phyloP scores from a whole-genome alignment of 305 asterid genomes.

The Lippia alba region DNA sequence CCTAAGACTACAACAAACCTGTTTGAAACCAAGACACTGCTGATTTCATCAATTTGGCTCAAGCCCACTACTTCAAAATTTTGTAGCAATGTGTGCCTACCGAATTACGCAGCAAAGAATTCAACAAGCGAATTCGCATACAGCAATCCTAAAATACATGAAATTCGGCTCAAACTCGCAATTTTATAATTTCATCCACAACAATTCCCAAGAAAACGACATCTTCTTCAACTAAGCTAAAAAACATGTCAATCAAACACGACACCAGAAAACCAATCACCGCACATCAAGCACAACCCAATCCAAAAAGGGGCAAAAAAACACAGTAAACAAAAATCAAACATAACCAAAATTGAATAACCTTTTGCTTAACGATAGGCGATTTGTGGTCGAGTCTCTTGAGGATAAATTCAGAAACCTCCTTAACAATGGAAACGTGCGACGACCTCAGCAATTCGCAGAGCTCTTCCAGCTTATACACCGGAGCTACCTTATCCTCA shows the following conservation, averaged over 20 bases:
- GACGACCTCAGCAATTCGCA: conserved; percentile 88
- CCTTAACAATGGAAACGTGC: conserved; percentile 83
- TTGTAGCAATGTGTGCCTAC: neutral
- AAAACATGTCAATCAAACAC: conserved; percentile 5
- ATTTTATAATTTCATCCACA: neutral
- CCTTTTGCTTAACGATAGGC: conserved; percentile 91
- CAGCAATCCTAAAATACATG: too few relatives aligned
- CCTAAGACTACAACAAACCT: neutral
- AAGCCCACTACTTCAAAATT: neutral
- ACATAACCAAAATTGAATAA: conserved; percentile 3
- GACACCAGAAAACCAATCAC: conserved; percentile 3
- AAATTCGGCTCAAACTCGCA: neutral
- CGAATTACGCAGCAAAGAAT: conserved; percentile 18
- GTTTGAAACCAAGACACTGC: conserved; percentile 17
- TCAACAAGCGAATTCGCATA: neutral
- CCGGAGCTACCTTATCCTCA: conserved; percentile 96
- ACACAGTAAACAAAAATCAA: neutral
- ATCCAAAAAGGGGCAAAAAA: neutral
- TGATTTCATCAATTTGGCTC: conserved; percentile 6
- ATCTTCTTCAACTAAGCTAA: neutral
- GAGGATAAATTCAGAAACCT: conserved; percentile 84
- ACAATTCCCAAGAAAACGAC: neutral
- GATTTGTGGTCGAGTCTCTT: conserved; percentile 96
- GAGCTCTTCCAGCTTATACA: conserved; percentile 92
- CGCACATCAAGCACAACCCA: neutral